A percentile compares a stretch with the other conserved stretches of the same genome.
Evolutionary conservation across 768 basidiomycete genomes (phyloP).

Genomic region (Mycena rosella): DNA sequence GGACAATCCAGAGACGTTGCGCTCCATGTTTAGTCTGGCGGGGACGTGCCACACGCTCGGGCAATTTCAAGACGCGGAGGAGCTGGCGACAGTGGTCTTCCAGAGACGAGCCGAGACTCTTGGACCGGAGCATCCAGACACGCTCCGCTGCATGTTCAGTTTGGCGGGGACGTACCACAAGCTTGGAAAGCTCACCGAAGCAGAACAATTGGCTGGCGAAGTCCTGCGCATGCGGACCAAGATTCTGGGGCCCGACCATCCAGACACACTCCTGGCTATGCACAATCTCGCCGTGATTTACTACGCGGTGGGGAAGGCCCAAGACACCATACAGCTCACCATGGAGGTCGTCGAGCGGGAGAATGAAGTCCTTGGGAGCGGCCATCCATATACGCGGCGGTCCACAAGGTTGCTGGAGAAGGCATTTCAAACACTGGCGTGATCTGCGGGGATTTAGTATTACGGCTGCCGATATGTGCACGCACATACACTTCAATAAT

Average conservation of each 20-base stretch:
- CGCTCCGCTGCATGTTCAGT: slow-evolving; percentile 8
- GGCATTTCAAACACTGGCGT: not conserved
- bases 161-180: slow-evolving; percentile 7
- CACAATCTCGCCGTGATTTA: slow-evolving; percentile 1
- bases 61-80: not conserved
- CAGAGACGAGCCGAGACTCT: not conserved
- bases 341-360: not conserved
- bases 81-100: not conserved
- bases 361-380: not conserved
- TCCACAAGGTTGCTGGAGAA: not conserved
- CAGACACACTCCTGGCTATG: not conserved
- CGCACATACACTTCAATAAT: too few species aligned
- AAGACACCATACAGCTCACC: not conserved
- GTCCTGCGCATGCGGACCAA: not conserved
- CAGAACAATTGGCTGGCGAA: not conserved
- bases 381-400: not conserved
- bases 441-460: too few species aligned
- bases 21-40: not conserved
- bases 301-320: not conserved
- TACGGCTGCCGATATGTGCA: too few species aligned
- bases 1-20: not conserved
- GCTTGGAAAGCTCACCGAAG: not conserved
- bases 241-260: not conserved
- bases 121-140: not conserved
- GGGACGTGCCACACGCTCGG: slow-evolving; percentile 2